Base-by-base conservation (phyloP, 805 yeast species). In the Starmerella floricola region DNA sequence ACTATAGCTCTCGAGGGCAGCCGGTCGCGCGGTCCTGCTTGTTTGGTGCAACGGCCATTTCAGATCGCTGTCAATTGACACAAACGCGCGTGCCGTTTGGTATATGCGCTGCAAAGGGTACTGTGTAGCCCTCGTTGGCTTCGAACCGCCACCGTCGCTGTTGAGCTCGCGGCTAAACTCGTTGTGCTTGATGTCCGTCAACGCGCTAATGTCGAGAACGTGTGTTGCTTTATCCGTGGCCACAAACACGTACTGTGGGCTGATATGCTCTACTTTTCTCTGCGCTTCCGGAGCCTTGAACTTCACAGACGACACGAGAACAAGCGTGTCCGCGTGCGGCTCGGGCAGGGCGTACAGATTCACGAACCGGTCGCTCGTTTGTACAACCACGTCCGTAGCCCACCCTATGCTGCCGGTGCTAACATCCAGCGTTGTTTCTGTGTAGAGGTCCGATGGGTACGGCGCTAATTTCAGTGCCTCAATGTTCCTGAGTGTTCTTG, bases 391-490 rank as follows among this genome's bases (percentile, higher is more conserved):
- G 27, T 46, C 48, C n/a, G 42, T 17, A 16, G 35, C 38, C 42
- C 46, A 36, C 17, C 36, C 38, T 15, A 43, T 17, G 27, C 17
- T 12, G 10, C 37, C 38, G 18, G 34, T 42, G 0, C 52, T 33
- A 8, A 73, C 52, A 26, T 62, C 64, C 5, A 57, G 45, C 0
- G 73, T 72, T 8, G 64, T 63, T 27, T 63, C 69, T 3, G 62
- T 63, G 54, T 79, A 77, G 3, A 78, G 56, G 10, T 54, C 57
- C 2, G 66, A 69, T 1, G 82, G 80, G 48, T 66, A 78, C 3
- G 82, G 80, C 24, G 60, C 54, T 12, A 76, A 60, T 1, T 63
- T 51, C 40, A 73, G 62, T 2, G 84, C 80, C 2, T 84, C 84
- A 52, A 71, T 76, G 12, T 49, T 38, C 12, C 45, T 32, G 16